Conservation (phyloP, 192 early-diverging fungal species). For the Nowakowskiella sp. region DNA sequence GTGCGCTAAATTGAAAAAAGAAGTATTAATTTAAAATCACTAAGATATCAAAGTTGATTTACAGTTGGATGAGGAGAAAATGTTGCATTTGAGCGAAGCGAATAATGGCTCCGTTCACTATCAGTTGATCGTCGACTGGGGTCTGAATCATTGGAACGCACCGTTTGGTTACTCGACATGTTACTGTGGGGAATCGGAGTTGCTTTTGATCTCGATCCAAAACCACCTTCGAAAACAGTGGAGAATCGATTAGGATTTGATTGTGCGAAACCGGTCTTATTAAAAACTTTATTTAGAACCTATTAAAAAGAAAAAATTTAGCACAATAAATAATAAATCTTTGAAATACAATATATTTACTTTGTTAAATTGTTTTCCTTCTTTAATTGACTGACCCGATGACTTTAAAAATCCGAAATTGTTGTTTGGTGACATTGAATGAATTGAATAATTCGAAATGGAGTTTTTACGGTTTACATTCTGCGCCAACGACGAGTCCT, state of each 20-base stretch:
- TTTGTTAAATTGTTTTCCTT: slow-evolving; percentile 7
- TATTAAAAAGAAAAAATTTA: too few species aligned
- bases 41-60: slow-evolving; percentile 23
- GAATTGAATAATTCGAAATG: not conserved
- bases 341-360: not conserved
- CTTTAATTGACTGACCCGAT: not conserved
- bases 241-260: too few species aligned
- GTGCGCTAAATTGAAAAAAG: slow-evolving; percentile 14
- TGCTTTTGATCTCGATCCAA: too few species aligned
- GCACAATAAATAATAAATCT: too few species aligned
- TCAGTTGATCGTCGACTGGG: slow-evolving; percentile 10
- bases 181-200: too few species aligned
- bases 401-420: not conserved
- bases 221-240: too few species aligned
- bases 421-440: slow-evolving; percentile 1
- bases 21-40: not conserved
- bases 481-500: slow-evolving; percentile 5
- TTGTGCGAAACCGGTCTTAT: too few species aligned
- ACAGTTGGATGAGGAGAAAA: slow-evolving; percentile 23
- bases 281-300: too few species aligned
- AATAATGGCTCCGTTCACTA: slow-evolving; percentile 11
- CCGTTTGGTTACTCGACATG: slow-evolving; percentile 3
- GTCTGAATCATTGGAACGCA: slow-evolving; percentile 6
- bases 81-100: slow-evolving; percentile 18
- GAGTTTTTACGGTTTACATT: not conserved